Evolutionary conservation across 208 protist species (phyloP), one percentile per base, ranked within the genome.

Genomic region (Tritrichomonas foetus): DNA sequence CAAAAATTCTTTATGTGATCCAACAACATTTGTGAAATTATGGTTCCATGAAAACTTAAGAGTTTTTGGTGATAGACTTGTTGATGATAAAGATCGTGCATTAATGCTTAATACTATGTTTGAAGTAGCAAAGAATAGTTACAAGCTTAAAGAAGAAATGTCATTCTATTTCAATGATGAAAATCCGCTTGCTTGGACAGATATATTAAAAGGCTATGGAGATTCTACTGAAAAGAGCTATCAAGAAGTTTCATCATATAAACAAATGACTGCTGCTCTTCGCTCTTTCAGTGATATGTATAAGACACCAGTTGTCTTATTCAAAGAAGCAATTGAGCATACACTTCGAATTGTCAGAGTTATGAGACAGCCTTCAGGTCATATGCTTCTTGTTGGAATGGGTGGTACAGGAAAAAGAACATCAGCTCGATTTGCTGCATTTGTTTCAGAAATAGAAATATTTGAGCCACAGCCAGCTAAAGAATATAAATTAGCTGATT

Each of bases 321-420:
- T 99, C 95, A 97, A 97, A 30, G 98, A 98, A 95, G 98, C 98
- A 14, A 95, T 99, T 30, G 97, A 98, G 94, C 98, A 99, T 95
- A 96, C 99, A 16, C 95, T 97, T n/a, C 95, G 98, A 47, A 98
- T 99, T 75, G 97, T 96, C 93, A 97, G 98, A 74, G 97, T 99
- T 94, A 95, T 99, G 53, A 96, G 96, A 57, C 98, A 98, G 95
- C 98, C 98, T 33, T 96, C 96, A 36, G 98, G 98, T 36, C 96
- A 99, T 95, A 96, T 98, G 69, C 96, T 99, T 55, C 96, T 99
- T 22, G 95, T 99, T 92, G 98, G 98, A 92, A 97, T 99, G 36
- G 98, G 98, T 74, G 98, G 98, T 49, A 98, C 96, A 93, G 98
- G 98, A 16, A 96, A 98, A 5, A 97, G 98, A 95, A 98, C 97